Conservation (phyloP, 2,329 filamentous ascomycete species). For the Colletotrichum zoysiae region DNA sequence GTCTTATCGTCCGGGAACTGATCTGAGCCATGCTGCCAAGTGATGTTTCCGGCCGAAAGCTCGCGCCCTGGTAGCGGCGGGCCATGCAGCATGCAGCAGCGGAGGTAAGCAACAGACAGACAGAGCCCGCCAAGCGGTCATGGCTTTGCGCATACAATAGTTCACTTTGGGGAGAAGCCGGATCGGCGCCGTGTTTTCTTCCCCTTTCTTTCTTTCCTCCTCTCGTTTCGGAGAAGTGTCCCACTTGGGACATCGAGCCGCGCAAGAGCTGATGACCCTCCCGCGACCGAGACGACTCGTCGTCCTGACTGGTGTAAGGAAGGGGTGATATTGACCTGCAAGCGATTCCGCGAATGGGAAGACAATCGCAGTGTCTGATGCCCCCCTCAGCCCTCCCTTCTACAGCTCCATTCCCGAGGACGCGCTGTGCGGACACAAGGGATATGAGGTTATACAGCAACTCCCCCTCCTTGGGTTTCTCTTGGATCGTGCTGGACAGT, state of each 20-base stretch:
- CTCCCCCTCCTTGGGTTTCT: neutral
- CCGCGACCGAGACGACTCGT: neutral
- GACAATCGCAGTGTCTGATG: neutral
- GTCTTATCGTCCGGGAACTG: neutral
- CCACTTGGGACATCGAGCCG: neutral
- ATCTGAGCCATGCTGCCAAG: neutral
- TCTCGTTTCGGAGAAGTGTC: neutral
- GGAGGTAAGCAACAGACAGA: neutral
- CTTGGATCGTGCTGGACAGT: neutral
- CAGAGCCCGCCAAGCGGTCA: neutral
- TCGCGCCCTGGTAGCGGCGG: neutral
- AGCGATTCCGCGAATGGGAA: neutral
- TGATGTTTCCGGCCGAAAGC: neutral
- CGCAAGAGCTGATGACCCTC: neutral
- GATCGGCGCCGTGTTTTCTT: neutral
- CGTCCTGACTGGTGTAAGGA: neutral
- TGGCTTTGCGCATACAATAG: neutral
- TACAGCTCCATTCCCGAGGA: too few relatives aligned
- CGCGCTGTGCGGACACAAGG: neutral
- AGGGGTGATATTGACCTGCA: neutral
- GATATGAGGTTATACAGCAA: neutral
- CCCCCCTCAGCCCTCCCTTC: neutral
- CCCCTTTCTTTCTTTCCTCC: neutral
- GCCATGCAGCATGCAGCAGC: slow-evolving; percentile 1
- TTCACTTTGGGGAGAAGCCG: neutral